Base-by-base conservation (phyloP, 305 asterid genomes). In the Fraxinus greggii region DNA sequence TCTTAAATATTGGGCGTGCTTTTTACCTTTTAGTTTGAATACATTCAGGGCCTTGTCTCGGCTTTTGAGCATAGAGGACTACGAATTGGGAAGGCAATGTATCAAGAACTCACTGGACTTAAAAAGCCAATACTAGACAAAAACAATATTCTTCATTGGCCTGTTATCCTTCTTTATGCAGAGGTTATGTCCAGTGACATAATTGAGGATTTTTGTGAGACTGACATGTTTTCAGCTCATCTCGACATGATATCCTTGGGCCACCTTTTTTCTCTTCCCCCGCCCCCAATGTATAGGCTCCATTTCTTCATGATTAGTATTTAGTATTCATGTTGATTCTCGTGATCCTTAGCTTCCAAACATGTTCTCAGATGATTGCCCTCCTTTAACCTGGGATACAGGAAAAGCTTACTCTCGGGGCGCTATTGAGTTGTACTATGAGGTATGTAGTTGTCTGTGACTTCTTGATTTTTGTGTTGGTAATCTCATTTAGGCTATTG, bases 101-200 rank as follows among this genome's bases (percentile, higher is more conserved):
- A 94, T 88, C 97, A 89, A 81, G 99, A 94, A 83, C 98, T 92
- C 81, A 93, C 92, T 24, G 98, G 99, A 77, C 56, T 84, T 31
- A 94, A 94, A 86, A 93, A 86, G 75, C 98, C 97, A 54, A 79
- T 87, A 77, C 87, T 92, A 35, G 98, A 94, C 86, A 89, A 84
- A 51, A 85, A 82, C 88, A 93, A 90, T 75, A 92, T 94, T 86
- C 93, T 96, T 84, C 99, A 93, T 83, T 96, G 99, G 99, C 97
- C 99, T 17, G 98, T 92, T 85, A 75, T 94, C 72, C 83, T 96
- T 86, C 94, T 93, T 67, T 96, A 96, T 89, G 89, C 98, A 13
- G 98, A 96, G 88, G 92, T 90, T 80, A 93, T 93, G 99, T 96
- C 98, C 87, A 92, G 98, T 77, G 97, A 96, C 86, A 77, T 94